A percentile compares a stretch with the other conserved stretches of the same genome.
Conservation (phyloP, 768 basidiomycete species). For the Agaricus sinodeliciosus region DNA sequence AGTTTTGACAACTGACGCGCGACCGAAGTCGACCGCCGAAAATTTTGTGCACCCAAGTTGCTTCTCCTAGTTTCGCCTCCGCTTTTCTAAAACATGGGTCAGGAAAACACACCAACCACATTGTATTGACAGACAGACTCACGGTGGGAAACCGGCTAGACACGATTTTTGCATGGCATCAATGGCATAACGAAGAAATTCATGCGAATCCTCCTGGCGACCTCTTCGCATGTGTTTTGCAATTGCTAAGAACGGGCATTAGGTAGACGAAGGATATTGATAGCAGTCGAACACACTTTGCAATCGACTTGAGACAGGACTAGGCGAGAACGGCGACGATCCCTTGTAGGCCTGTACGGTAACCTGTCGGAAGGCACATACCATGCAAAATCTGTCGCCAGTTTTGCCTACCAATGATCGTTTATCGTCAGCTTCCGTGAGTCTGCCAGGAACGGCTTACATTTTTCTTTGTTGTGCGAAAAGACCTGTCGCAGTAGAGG, state of each 20-base stretch:
- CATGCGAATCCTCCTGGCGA: conserved; percentile 97
- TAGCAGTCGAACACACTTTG: conserved; percentile 42
- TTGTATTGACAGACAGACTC: conserved; percentile 21
- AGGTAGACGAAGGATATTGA: conserved; percentile 3
- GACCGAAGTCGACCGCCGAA: conserved; percentile 93
- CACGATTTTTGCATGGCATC: conserved; percentile 88
- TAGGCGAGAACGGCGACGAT: conserved; percentile 53
- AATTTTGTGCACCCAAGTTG: conserved; percentile 90
- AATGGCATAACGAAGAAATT: conserved; percentile 91
- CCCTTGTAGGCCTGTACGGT: conserved; percentile 45
- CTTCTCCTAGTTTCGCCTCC: conserved; percentile 66
- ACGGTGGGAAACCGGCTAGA: conserved; percentile 68
- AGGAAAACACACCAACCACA: conserved; percentile 4
- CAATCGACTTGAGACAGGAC: conserved; percentile 57
- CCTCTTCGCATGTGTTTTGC: conserved; percentile 87
- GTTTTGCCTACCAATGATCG: conserved; percentile 24
- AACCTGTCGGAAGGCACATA: conserved; percentile 59
- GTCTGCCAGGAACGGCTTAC: conserved; percentile 35
- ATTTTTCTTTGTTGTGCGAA: conserved; percentile 47
- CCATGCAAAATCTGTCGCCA: conserved; percentile 70
- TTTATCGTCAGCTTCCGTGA: neutral
- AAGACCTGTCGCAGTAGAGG: conserved; percentile 65
- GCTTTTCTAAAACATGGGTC: conserved; percentile 44
- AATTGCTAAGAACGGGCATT: conserved; percentile 48
- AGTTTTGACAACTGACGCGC: conserved; percentile 79